Conservation (phyloP, 768 basidiomycete genomes). For the Leccinellum luteum region DNA sequence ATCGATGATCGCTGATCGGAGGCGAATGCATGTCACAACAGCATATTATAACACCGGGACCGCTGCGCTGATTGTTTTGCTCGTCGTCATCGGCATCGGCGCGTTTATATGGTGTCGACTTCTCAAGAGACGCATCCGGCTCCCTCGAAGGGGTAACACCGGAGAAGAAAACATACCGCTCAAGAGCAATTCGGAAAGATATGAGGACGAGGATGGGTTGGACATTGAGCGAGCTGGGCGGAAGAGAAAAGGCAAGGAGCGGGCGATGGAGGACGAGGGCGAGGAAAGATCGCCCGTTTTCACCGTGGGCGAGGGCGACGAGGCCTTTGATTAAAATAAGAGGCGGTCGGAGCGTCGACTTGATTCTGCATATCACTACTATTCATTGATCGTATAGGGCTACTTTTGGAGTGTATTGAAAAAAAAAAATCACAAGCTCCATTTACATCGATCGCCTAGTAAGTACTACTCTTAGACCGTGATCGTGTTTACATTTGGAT, state of each 20-base stretch:
- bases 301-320: constrained; percentile 54
- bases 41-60: constrained; percentile 97
- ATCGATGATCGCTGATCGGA: background rate
- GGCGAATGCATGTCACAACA: constrained; percentile 26
- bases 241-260: constrained; percentile 48
- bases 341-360: constrained; percentile 8
- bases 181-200: constrained; percentile 33
- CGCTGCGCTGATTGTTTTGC: constrained; percentile 75
- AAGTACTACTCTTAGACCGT: background rate
- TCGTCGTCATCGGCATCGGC: constrained; percentile 67
- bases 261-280: constrained; percentile 34
- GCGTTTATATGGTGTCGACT: constrained; percentile 77
- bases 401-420: background rate
- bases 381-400: background rate
- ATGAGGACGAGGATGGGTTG: constrained; percentile 43
- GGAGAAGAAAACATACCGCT: constrained; percentile 74
- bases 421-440: background rate
- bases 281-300: constrained; percentile 45
- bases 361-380: background rate
- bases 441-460: background rate
- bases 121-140: constrained; percentile 28
- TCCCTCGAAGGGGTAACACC: background rate
- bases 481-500: constrained; percentile 33
- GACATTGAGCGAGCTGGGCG: constrained; percentile 39
- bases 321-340: constrained; percentile 25